A percentile compares a stretch with the other conserved stretches of the same genome.
phyloP scores from a whole-genome alignment of 2,329 filamentous ascomycete genomes.

The Paecilomyces niveus region DNA sequence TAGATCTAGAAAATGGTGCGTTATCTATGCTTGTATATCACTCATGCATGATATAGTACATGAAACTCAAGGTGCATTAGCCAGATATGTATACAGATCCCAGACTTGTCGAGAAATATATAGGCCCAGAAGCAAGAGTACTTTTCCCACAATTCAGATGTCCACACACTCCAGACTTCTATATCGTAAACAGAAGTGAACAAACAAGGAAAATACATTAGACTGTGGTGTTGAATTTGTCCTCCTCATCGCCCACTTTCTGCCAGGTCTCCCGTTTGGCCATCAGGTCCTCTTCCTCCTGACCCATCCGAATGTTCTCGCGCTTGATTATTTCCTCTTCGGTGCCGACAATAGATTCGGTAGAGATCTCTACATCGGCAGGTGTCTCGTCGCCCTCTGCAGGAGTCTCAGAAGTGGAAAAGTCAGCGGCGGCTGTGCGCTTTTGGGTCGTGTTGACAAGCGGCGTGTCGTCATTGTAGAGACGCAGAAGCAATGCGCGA shows the following conservation, averaged over 20 bases:
- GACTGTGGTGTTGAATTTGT: slow-evolving; percentile 42
- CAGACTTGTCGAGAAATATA: background rate
- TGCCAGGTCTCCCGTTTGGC: slow-evolving; percentile 37
- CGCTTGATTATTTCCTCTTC: slow-evolving; percentile 31
- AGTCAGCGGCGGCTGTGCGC: slow-evolving; percentile 9
- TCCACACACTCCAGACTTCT: background rate
- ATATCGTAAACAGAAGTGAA: slow-evolving; percentile 21
- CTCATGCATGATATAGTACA: background rate
- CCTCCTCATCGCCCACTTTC: slow-evolving; percentile 39
- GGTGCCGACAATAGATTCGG: slow-evolving; percentile 12
- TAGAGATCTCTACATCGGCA: background rate
- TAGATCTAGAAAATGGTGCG: background rate
- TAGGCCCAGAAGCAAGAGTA: background rate
- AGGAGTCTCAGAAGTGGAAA: slow-evolving; percentile 11
- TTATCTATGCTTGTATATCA: background rate
- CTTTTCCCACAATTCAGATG: background rate
- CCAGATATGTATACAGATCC: background rate
- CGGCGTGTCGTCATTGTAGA: slow-evolving; percentile 84
- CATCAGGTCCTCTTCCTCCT: slow-evolving; percentile 35
- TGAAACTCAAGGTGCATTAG: background rate
- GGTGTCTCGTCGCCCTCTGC: slow-evolving; percentile 5
- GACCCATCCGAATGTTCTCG: slow-evolving; percentile 31
- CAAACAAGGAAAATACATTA: slow-evolving; percentile 15
- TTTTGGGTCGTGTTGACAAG: slow-evolving; percentile 57
- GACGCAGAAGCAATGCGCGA: slow-evolving; percentile 78